Percentiles rank a stretch among this genome's conserved stretches.
Conservation (phyloP, 2,329 filamentous ascomycete species). For the Xylaria polymorpha region DNA sequence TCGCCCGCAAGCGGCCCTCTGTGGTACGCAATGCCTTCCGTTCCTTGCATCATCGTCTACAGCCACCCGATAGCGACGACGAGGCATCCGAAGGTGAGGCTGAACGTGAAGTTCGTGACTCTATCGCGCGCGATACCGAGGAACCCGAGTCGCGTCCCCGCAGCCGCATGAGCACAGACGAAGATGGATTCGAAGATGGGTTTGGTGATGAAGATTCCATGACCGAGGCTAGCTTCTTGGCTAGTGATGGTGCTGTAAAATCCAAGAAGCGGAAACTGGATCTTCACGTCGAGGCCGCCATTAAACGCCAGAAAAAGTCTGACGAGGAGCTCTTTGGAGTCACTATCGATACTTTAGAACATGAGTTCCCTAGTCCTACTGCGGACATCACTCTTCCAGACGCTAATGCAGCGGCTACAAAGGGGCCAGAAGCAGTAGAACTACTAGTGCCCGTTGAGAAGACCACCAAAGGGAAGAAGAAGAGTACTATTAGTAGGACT, state of each 20-base stretch:
- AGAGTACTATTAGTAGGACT: slow-evolving; percentile 58
- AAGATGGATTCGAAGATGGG: slow-evolving; percentile 64
- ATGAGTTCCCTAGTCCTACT: slow-evolving; percentile 60
- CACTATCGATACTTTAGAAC: slow-evolving; percentile 65
- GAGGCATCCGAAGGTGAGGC: slow-evolving; percentile 85
- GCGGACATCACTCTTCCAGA: slow-evolving; percentile 63
- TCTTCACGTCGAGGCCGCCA: slow-evolving; percentile 73
- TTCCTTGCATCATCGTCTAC: slow-evolving; percentile 83
- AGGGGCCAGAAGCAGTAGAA: slow-evolving; percentile 59
- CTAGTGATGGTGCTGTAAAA: slow-evolving; percentile 65
- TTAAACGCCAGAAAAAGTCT: slow-evolving; percentile 83
- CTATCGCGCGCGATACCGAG: slow-evolving; percentile 80
- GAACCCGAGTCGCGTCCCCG: slow-evolving; percentile 84
- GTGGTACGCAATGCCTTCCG: slow-evolving; percentile 72
- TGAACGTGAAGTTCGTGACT: slow-evolving; percentile 61
- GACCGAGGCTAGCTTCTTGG: slow-evolving; percentile 77
- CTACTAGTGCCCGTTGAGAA: slow-evolving; percentile 58
- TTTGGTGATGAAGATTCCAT: slow-evolving; percentile 72
- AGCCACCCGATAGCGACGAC: slow-evolving; percentile 79
- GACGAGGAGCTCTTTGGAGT: slow-evolving; percentile 83
- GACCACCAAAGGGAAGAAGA: slow-evolving; percentile 65
- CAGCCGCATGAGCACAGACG: slow-evolving; percentile 77
- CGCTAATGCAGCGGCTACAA: slow-evolving; percentile 59
- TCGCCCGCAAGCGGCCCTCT: slow-evolving; percentile 71
- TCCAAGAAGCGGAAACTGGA: slow-evolving; percentile 80